phyloP scores from a whole-genome alignment of 768 basidiomycete genomes.

The Pleurotus tuber-regium region DNA sequence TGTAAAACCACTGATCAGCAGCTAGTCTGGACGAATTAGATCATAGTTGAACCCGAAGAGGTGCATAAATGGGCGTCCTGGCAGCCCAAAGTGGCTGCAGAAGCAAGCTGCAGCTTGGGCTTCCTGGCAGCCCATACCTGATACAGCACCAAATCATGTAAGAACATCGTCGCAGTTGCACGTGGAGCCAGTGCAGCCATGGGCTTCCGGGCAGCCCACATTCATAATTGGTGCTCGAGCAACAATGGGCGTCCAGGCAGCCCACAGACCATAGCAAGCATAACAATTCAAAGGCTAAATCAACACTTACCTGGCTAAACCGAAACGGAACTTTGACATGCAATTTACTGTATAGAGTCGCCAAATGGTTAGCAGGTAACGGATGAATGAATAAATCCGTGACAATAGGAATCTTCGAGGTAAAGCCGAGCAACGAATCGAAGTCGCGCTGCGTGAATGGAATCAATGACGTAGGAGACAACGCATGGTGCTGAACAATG shows the following conservation, averaged over 20 bases:
- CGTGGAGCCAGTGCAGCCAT: background rate
- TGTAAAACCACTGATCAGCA: background rate
- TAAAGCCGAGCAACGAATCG: conserved; percentile 6
- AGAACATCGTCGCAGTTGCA: no score
- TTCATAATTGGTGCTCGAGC: no score
- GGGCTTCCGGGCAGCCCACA: background rate
- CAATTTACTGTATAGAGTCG: background rate
- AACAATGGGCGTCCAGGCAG: background rate
- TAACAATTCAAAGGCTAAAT: background rate
- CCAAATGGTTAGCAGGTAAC: background rate
- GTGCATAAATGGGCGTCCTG: no score
- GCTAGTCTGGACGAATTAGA: no score
- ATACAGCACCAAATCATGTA: no score
- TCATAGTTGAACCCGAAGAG: no score
- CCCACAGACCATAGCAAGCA: background rate
- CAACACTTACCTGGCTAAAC: no score
- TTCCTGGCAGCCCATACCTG: no score
- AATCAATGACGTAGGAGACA: background rate
- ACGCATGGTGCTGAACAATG: background rate
- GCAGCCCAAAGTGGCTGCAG: no score
- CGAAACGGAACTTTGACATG: conserved; percentile 6
- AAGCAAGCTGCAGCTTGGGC: no score
- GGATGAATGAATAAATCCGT: background rate
- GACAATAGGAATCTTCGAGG: background rate
- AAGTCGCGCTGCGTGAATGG: background rate